Percentiles rank a stretch among this genome's conserved stretches.
These are phyloP conservation scores for Petunia secreta DNA, from an alignment of 257 asterid species.

Conservation along the genomic window DNA sequence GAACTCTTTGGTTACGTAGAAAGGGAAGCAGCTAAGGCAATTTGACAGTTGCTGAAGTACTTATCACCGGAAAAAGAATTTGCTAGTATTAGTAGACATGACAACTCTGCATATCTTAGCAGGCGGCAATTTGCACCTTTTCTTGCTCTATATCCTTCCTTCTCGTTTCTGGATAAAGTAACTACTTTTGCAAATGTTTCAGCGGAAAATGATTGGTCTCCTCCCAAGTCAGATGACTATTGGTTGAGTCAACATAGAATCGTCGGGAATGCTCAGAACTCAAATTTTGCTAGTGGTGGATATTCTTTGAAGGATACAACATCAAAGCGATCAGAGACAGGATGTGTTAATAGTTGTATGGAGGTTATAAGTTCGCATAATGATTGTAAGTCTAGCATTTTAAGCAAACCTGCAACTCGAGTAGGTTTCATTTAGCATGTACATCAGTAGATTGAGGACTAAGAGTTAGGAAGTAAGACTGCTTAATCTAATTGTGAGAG, in stretches of 20 bases:
- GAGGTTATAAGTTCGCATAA: constrained; percentile 21
- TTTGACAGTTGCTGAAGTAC: not conserved
- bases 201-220: constrained; percentile 28
- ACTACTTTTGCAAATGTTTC: not conserved
- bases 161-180: constrained; percentile 3
- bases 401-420: constrained; percentile 12
- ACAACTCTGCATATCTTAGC: not conserved
- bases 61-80: not conserved
- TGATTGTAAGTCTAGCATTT: constrained; percentile 21
- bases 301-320: constrained; percentile 13
- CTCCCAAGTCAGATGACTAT: constrained; percentile 23
- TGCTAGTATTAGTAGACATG: not conserved
- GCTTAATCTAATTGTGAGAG: constrained; percentile 15
- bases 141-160: not conserved
- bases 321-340: constrained; percentile 23
- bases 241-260: constrained; percentile 12
- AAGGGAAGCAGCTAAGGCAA: not conserved
- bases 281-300: constrained; percentile 17
- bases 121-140: not conserved
- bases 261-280: constrained; percentile 10
- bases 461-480: constrained; percentile 8
- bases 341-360: constrained; percentile 9
- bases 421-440: constrained; percentile 22
- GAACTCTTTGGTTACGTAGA: not conserved
- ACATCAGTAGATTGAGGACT: constrained; percentile 15